Evolutionary conservation across 2,329 filamentous ascomycete species (phyloP), one percentile per base, ranked within the genome.

Genomic region (Ascochyta clinopodiicola): DNA sequence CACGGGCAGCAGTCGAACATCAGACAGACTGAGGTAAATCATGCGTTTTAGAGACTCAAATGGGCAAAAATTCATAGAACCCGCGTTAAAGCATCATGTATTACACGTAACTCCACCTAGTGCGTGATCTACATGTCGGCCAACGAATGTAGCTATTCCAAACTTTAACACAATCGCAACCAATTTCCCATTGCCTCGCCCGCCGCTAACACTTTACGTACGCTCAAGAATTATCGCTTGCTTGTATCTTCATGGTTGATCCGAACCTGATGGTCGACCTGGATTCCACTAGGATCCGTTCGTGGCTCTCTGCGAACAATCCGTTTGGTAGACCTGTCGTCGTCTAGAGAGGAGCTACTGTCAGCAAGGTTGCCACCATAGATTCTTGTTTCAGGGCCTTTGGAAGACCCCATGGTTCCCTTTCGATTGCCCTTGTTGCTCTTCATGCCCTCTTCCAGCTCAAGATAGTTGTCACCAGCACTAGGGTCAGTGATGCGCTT

Each of bases 341-440:
- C 56, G 5, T 12, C 51, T 6, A 59, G 35, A 8, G 38, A 40
- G 12, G 51, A 55, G 22, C 36, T 51, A 24, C 44, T 52, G n/a
- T 59, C 56, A 25, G 35, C 51, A 29, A 55, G 51, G 25, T 45
- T 42, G 19, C 56, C 45, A 17, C 56, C 51, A 39, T 59, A 59
- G 17, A 59, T 52, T 27, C 51, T 54, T 10, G 56, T 59, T 34
- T 59, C 51, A 15, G 19, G 27, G 4, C 51, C 51, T 22, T 46
- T 47, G 13, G 10, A 21, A 9, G 37, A 13, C 2, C 17, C 36
- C 27, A 52, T 8, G 6, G 31, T 53, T 13, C 55, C 45, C 40
- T 56, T 46, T 7, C 37, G 35, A 19, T 9, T 45, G 6, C 31
- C 13, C 19, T 54, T 51, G 7, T 38, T 32, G 24, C 34, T 31